Evolutionary conservation across 2,329 filamentous ascomycete genomes (phyloP).

Genomic region (Penicillium sp.): DNA sequence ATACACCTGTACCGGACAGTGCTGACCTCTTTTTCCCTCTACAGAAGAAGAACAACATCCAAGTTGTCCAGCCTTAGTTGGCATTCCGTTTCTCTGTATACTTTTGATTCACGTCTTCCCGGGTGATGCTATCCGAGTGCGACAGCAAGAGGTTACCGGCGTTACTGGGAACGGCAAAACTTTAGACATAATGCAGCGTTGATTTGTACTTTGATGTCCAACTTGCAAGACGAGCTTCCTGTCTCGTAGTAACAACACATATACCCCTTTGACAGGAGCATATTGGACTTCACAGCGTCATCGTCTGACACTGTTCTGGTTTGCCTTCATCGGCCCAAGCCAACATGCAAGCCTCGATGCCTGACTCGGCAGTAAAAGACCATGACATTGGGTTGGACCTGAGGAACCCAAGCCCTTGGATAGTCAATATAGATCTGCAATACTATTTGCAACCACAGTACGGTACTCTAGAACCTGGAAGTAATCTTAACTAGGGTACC

Average conservation of each 20-base stretch:
- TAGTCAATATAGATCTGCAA: background rate
- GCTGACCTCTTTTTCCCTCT: conserved; percentile 9
- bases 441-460: background rate
- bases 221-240: conserved; percentile 3
- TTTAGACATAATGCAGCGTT: conserved; percentile 22
- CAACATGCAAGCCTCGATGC: conserved; percentile 7
- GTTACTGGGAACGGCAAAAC: conserved; percentile 21
- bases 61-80: conserved; percentile 46
- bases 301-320: background rate
- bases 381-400: background rate
- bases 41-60: conserved; percentile 50
- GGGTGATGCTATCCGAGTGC: conserved; percentile 1
- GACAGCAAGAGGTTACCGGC: conserved; percentile 17
- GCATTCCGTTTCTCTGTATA: conserved; percentile 4
- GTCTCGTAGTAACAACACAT: background rate
- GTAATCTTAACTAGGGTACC: too few relatives aligned
- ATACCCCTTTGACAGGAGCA: background rate
- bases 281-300: background rate
- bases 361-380: conserved; percentile 1
- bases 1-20: background rate
- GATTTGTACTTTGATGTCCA: conserved; percentile 10
- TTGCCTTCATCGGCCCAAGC: background rate
- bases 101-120: conserved; percentile 11
- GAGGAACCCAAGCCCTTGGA: background rate
- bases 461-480: background rate